These are phyloP conservation scores for Pseudohalonectria lignicola DNA, from an alignment of 2,329 filamentous ascomycete species.

Conservation along the genomic window DNA sequence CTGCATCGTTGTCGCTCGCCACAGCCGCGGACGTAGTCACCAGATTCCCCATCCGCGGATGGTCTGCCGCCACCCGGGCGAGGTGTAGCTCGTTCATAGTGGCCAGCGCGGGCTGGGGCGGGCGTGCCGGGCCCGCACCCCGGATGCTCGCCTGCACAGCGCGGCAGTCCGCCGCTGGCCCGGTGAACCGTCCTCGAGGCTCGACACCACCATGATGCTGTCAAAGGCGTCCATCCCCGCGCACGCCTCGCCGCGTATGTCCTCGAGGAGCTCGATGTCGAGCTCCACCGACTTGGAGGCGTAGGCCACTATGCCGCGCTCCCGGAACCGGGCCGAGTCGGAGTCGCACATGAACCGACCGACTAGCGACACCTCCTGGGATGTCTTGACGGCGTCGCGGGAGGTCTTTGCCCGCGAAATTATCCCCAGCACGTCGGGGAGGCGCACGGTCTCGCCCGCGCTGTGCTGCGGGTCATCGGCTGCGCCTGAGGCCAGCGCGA, in stretches of 20 bases:
- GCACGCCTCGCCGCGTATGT: slow-evolving; percentile 39
- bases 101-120: slow-evolving; percentile 9
- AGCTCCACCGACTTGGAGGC: slow-evolving; percentile 35
- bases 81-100: slow-evolving; percentile 5
- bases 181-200: slow-evolving; percentile 40
- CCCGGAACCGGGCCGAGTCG: slow-evolving; percentile 31
- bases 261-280: slow-evolving; percentile 40
- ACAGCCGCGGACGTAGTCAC: slow-evolving; percentile 25
- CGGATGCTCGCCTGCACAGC: slow-evolving; percentile 26
- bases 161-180: slow-evolving; percentile 33
- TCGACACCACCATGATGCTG: slow-evolving; percentile 25
- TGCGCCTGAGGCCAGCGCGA: slow-evolving; percentile 27
- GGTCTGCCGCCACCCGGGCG: slow-evolving; percentile 1
- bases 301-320: slow-evolving; percentile 38
- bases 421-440: slow-evolving; percentile 32
- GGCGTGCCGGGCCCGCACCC: neutral
- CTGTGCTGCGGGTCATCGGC: slow-evolving; percentile 10
- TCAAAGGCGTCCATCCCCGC: slow-evolving; percentile 44
- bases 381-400: slow-evolving; percentile 29
- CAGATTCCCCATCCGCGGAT: no score
- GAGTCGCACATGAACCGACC: slow-evolving; percentile 35
- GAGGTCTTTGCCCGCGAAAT: slow-evolving; percentile 31
- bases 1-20: slow-evolving; percentile 25
- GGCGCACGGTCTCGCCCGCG: slow-evolving; percentile 18
- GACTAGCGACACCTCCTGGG: slow-evolving; percentile 35